phyloP scores from a whole-genome alignment of 805 yeast species.

The Starmerella cellae region DNA sequence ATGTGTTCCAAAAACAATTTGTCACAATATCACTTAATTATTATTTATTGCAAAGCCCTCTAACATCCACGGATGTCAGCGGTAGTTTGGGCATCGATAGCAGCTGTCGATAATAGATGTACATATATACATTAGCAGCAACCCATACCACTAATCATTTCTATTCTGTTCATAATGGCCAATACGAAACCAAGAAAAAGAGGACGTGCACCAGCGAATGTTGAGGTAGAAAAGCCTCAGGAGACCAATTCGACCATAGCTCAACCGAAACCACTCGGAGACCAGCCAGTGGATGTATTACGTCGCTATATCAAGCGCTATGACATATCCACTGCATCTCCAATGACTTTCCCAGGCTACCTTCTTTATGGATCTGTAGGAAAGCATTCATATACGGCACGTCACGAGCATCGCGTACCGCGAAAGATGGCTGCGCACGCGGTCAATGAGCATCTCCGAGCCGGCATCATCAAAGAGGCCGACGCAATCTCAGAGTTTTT shows the following conservation, averaged over 20 bases:
- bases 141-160: too few relatives aligned
- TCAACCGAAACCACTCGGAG: conserved; percentile 9
- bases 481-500: conserved; percentile 81
- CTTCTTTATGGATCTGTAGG: conserved; percentile 63
- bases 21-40: too few relatives aligned
- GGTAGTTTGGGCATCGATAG: too few relatives aligned
- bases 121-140: too few relatives aligned
- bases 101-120: too few relatives aligned
- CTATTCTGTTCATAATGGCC: conserved; percentile 7
- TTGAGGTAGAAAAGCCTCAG: conserved; percentile 1
- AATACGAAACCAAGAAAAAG: conserved; percentile 13
- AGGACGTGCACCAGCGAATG: conserved; percentile 7
- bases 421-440: conserved; percentile 41
- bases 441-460: conserved; percentile 55
- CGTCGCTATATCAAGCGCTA: conserved; percentile 56
- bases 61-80: too few relatives aligned
- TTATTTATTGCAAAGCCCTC: too few relatives aligned
- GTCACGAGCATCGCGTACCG: conserved; percentile 36
- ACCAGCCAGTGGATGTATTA: conserved; percentile 48
- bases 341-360: conserved; percentile 56
- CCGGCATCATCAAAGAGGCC: conserved; percentile 53
- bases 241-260: conserved; percentile 1
- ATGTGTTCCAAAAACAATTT: too few relatives aligned
- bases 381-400: conserved; percentile 39
- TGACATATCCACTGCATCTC: conserved; percentile 42